These are phyloP conservation scores for Cenococcum geophilum DNA, from an alignment of 495 filamentous ascomycete species.

Conservation along the genomic window DNA sequence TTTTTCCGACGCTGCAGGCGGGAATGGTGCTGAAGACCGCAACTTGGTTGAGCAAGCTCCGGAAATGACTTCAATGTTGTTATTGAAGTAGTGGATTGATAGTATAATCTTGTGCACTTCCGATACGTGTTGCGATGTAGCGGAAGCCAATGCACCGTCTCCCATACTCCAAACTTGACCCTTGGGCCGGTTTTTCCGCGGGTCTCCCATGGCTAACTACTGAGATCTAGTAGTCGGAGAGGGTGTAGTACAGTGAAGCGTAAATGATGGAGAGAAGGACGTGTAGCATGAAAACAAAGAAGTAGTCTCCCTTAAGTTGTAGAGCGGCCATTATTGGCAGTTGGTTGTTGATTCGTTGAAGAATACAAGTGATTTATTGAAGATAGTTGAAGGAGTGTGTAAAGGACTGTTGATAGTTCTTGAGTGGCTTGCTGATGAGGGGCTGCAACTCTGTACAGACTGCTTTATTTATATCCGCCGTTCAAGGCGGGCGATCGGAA, in stretches of 20 bases:
- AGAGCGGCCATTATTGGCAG: background rate
- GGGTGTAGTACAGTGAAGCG: conserved; percentile 3
- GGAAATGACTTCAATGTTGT: conserved; percentile 4
- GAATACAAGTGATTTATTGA: background rate
- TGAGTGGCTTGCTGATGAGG: background rate
- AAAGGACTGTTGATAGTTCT: background rate
- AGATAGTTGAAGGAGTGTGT: background rate
- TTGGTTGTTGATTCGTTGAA: background rate
- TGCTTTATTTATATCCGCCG: background rate
- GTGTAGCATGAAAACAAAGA: conserved; percentile 6
- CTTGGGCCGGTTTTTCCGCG: background rate
- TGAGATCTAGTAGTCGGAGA: conserved; percentile 4
- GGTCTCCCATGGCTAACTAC: background rate
- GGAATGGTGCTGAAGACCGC: background rate
- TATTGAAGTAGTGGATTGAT: conserved; percentile 3
- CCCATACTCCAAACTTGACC: background rate
- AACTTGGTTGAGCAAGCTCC: conserved; percentile 2
- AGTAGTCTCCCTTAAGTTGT: conserved; percentile 6
- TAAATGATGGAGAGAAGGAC: conserved; percentile 4
- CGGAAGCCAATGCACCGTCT: background rate
- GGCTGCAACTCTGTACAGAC: conserved; percentile 22
- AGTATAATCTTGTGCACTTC: background rate
- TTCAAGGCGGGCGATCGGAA: background rate
- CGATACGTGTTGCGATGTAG: background rate
- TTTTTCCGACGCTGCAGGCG: background rate